Base-by-base conservation (phyloP, 805 yeast genomes). In the Metschnikowia drakensbergensis region DNA sequence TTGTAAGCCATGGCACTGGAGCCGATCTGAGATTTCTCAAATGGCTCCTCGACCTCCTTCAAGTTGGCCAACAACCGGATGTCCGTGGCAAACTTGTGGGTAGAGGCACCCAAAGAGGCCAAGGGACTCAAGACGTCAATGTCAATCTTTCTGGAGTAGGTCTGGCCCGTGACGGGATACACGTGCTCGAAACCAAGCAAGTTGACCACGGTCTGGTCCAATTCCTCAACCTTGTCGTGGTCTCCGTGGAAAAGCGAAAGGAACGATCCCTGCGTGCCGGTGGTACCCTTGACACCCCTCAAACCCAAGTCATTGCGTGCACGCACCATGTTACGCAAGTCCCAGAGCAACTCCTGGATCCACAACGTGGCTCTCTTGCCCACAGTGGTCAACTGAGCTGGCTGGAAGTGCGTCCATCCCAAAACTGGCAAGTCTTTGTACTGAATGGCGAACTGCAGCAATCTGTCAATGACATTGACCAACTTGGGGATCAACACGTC, bases 361-460 rank as follows among this genome's bases (percentile, higher is more conserved):
- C 99, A 94, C 64, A 94, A 76, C 39, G 97, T 90, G 48, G 96
- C 95, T 74, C 99, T 86, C 78, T 94, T 94, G 68, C 99, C 99
- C 54, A 94, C 96, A 31, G 99, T 94, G 58, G 98, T 92, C 68
- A 94, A 82, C 76, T 94, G 99, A 46, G 99, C 99, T 11, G 99
- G 99, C 76, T 94, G 99, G 82, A 94, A 94, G 72, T 94, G 99
- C 49, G 99, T 94, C 98, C 98, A 94, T 32, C 99, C 99, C 57
- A 94, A 79, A 38, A 91, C 97, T 33, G 99, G 98, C 71, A 91
- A 71, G 69, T 94, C 98, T 75, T 94, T 94, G 78, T 92, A 82
- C 68, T 87, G 82, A 55, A 89, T 66, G 40, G 99, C 98, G 68
- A 94, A 94, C 66, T 86, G 75, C 51, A 89, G 71, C 66, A 94